Base-by-base conservation (phyloP, 805 yeast species). In the Sungouiozyma ichnusensis region DNA sequence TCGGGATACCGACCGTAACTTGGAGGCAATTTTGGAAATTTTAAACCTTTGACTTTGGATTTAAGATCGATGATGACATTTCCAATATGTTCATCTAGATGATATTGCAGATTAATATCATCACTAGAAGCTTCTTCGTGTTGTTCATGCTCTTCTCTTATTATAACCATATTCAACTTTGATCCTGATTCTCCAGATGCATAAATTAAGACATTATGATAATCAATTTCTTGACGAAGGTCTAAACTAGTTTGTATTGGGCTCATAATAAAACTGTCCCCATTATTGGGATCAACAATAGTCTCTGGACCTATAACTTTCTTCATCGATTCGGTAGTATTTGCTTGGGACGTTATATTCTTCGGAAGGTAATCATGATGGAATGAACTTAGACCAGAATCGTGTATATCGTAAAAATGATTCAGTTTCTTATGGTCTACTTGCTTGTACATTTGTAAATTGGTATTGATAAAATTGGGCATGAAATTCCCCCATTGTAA, bases 11-110 rank as follows among this genome's bases (percentile, higher is more conserved):
- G 51, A 2, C 54, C 54, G 16, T 52, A 47, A 5, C 45, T 32
- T 3, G 55, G 39, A 1, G 60, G 47, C 1, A 57, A 35, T 11
- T 49, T 48, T 7, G 66, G 58, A 3, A 68, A 50, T 33, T 61
- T 60, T 3, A 74, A 64, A 40, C 67, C 72, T 38, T 63, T 64
- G 7, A 74, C 71, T 2, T 66, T 55, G 2, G 70, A 64, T 3
- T 62, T 51, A 15, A 70, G 40, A 11, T 60, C 53, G 11, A 64
- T 48, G 5, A n/a, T 35, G 17, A 20, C 20, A 13, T 16, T 33
- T 3, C 20, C 32, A 19, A 27, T 18, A n/a, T 20, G 8, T 13
- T 16, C 29, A 24, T 24, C 29, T 11, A 24, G 9, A 24, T 11
- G 11, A 11, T 24, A 24, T 11, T 24, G 20, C 31, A 17, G 19